Base-by-base conservation (phyloP, 805 yeast species). In the Metschnikowia santaceciliae region DNA sequence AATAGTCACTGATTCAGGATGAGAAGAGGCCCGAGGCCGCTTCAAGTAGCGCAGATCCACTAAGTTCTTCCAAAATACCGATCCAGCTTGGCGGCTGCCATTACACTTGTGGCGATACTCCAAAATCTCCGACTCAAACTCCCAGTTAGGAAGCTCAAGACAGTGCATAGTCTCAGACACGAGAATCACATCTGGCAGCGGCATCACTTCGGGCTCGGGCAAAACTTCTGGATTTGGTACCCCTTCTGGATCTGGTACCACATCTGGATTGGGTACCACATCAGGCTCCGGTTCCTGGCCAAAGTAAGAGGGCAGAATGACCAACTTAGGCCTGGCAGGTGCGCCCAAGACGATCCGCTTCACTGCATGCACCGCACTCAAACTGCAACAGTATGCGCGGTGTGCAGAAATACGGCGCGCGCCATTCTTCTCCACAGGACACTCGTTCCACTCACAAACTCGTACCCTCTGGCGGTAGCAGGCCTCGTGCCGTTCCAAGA, bases 341-440 rank as follows among this genome's bases (percentile, higher is more conserved):
- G 13, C 4, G 26, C 46, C 38, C n/a, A 22, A 33, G n/a, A 42
- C 38, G 15, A 42, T 15, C 20, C 10, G 38, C 32, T 33, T 42
- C 38, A 42, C 20, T 6, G 38, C 26, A n/a, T 42, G 34, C 33
- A 26, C 33, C 11, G 47, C 47, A 23, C 40, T 34, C 47, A 44
- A 44, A 20, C 47, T 36, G 47, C 41, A 36, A 13, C 47, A 44
- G 33, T 44, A 44, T 15, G 47, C 47, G 47, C 47, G 47, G 20
- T 35, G 33, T 36, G 47, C 47, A 44, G 47, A 44, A 22, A 44
- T 30, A 44, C 47, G 47, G 40, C 47, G 39, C 40, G 34, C 14
- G 3, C 33, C 23, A 7, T n/a, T 6, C 39, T 22, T 34, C n/a
- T 34, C 47, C 32, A 44, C 47, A 34, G 47, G 47, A 33, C 47